A percentile compares a stretch with the other conserved stretches of the same genome.
Conservation (phyloP, 306 rosid species). For the Fragaria nilgerrensis region DNA sequence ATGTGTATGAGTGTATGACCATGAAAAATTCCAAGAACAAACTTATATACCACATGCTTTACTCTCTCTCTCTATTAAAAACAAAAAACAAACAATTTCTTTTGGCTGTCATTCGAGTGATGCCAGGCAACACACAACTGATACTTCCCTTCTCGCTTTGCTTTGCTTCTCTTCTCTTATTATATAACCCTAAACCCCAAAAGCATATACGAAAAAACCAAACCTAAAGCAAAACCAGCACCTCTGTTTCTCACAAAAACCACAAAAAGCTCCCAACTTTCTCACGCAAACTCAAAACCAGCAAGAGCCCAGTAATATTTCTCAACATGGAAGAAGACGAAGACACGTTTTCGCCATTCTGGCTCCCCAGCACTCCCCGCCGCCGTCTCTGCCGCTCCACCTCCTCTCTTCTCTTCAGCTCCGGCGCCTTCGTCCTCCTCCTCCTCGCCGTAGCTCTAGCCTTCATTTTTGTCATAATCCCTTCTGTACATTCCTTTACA, state of each 20-base stretch:
- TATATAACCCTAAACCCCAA: constrained; percentile 1
- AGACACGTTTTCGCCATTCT: constrained; percentile 44
- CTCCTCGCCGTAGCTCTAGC: constrained; percentile 41
- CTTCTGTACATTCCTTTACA: constrained; percentile 49
- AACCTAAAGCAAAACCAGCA: not conserved
- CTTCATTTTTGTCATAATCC: constrained; percentile 46
- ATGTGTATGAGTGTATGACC: not conserved
- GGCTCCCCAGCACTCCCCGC: constrained; percentile 35
- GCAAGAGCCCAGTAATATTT: constrained; percentile 24
- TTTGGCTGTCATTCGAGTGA: constrained; percentile 39
- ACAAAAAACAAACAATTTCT: constrained; percentile 11
- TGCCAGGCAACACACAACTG: constrained; percentile 41
- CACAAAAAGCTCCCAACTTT: not conserved
- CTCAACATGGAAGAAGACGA: constrained; percentile 43
- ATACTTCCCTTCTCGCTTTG: not conserved
- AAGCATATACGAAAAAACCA: not conserved
- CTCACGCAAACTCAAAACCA: not conserved
- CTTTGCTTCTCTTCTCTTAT: not conserved
- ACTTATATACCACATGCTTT: constrained; percentile 28
- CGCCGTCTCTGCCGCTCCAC: constrained; percentile 43
- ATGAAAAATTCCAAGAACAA: not conserved
- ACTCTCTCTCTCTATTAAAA: not conserved
- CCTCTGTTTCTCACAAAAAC: not conserved
- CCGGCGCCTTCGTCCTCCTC: constrained; percentile 43
- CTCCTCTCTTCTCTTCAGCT: constrained; percentile 49